These are phyloP conservation scores for Tuber indicum DNA, from an alignment of 495 filamentous ascomycete species.

Conservation along the genomic window DNA sequence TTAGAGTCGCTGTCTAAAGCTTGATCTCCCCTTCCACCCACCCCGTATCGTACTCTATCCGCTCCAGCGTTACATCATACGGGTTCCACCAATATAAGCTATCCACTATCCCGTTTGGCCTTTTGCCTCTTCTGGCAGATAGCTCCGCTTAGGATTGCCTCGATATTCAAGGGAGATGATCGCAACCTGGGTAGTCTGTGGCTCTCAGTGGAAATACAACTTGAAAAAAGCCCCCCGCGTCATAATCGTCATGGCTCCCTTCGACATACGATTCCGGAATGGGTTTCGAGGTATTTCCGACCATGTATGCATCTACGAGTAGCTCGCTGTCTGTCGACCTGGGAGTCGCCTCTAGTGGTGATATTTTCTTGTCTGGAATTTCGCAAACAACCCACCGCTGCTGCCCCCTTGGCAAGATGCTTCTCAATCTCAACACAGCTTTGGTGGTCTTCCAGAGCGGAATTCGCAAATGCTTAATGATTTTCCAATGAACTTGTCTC, in stretches of 20 bases:
- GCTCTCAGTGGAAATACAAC: background rate
- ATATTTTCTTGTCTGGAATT: background rate
- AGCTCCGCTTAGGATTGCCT: background rate
- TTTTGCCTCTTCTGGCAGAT: background rate
- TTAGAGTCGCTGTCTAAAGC: too few species aligned
- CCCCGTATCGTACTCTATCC: too few species aligned
- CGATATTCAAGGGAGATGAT: background rate
- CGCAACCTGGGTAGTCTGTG: background rate
- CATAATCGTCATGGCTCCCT: background rate
- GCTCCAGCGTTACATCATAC: too few species aligned
- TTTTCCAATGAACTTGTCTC: background rate
- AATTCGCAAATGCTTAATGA: background rate
- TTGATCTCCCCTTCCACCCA: too few species aligned
- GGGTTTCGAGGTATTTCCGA: background rate
- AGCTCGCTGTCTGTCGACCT: background rate
- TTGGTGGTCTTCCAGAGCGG: background rate
- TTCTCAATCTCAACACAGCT: background rate
- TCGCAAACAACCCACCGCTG: background rate
- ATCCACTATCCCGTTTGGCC: background rate
- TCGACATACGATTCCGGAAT: background rate
- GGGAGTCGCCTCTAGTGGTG: background rate
- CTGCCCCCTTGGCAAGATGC: background rate
- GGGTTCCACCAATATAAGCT: background rate
- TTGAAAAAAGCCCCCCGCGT: background rate
- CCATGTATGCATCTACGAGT: background rate